A percentile compares a stretch with the other conserved stretches of the same genome.
Evolutionary conservation across 1,284 basidiomycete species (phyloP).

Genomic region (Pascua sp.): DNA sequence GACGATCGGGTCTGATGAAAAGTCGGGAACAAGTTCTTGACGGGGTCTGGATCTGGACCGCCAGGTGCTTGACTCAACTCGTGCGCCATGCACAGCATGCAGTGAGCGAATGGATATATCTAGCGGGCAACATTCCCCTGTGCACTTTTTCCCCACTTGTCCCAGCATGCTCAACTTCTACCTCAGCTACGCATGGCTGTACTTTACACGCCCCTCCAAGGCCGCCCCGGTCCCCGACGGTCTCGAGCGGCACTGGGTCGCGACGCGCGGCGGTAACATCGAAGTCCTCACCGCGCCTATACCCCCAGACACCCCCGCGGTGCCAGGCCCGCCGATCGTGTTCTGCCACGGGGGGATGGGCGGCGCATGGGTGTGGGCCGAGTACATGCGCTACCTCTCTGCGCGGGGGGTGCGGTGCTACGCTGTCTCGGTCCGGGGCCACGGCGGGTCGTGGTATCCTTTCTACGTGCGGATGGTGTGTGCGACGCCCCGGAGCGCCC

Average conservation of each 20-base stretch:
- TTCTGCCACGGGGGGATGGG: slow-evolving; percentile 16
- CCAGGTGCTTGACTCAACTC: no score
- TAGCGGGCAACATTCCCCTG: no score
- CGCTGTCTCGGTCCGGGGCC: slow-evolving; percentile 9
- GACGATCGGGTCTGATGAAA: no score
- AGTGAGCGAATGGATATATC: no score
- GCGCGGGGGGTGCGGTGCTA: slow-evolving; percentile 5
- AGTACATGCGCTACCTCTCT: slow-evolving; percentile 11
- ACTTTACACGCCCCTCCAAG: slow-evolving; percentile 2
- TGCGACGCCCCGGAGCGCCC: slow-evolving; percentile 1
- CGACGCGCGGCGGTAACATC: slow-evolving; percentile 4
- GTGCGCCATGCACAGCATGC: no score
- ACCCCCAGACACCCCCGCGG: not conserved
- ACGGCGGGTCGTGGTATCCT: slow-evolving; percentile 11
- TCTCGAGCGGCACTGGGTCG: slow-evolving; percentile 6
- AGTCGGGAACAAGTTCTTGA: no score
- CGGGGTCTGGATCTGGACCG: no score
- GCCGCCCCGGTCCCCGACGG: not conserved
- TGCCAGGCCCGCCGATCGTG: slow-evolving; percentile 2
- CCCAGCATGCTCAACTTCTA: slow-evolving; percentile 3
- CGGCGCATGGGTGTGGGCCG: slow-evolving; percentile 12
- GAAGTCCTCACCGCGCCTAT: slow-evolving; percentile 5
- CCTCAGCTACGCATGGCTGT: slow-evolving; percentile 9
- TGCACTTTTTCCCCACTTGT: no score
- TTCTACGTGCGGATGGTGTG: slow-evolving; percentile 9